These are phyloP conservation scores for Hypholoma sublateritium DNA, from an alignment of 768 basidiomycete genomes.

Conservation along the genomic window DNA sequence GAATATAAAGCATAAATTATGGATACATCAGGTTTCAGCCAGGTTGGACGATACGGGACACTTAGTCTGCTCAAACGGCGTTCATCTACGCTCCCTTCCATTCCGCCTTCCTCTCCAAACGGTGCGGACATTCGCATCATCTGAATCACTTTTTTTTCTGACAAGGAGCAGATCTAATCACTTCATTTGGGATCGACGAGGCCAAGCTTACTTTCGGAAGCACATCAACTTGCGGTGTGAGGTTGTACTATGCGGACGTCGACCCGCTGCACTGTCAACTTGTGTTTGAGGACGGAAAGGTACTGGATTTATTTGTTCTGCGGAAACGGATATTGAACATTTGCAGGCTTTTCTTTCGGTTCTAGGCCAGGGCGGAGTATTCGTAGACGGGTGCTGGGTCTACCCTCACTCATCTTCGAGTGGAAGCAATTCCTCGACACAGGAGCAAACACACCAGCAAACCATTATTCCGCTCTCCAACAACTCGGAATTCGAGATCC, in stretches of 20 bases:
- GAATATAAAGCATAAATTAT: slow-evolving; percentile 16
- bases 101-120: not conserved
- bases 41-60: slow-evolving; percentile 67
- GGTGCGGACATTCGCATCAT: not conserved
- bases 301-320: slow-evolving; percentile 18
- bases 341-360: slow-evolving; percentile 67
- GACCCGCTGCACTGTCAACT: slow-evolving; percentile 67
- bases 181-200: slow-evolving; percentile 73
- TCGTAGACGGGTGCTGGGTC: slow-evolving; percentile 64
- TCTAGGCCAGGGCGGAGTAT: slow-evolving; percentile 53
- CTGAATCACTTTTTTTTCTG: slow-evolving; percentile 30
- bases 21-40: slow-evolving; percentile 45
- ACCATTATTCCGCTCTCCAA: slow-evolving; percentile 66
- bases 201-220: slow-evolving; percentile 69
- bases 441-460: slow-evolving; percentile 24
- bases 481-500: slow-evolving; percentile 66
- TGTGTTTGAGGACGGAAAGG: slow-evolving; percentile 66
- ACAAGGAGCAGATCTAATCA: slow-evolving; percentile 37
- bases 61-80: slow-evolving; percentile 59
- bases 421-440: not conserved
- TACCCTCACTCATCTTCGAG: slow-evolving; percentile 36
- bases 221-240: slow-evolving; percentile 60
- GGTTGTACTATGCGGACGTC: slow-evolving; percentile 68
- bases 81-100: not conserved
- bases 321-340: not conserved